phyloP scores from a whole-genome alignment of 2,329 filamentous ascomycete species.

The Colletotrichum eremochloae region DNA sequence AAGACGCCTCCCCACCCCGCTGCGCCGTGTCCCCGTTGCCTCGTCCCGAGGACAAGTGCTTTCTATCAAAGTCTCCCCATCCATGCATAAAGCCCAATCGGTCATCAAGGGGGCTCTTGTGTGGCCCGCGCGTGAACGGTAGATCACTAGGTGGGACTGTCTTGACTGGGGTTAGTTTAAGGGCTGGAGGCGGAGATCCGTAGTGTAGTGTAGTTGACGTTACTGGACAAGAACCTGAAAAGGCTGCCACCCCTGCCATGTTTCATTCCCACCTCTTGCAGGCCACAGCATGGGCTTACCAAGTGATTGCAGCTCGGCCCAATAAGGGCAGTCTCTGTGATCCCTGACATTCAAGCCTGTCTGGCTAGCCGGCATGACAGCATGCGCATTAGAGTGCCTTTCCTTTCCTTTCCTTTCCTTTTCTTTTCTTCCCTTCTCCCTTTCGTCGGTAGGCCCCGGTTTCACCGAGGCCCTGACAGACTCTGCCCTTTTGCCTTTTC shows the following conservation, averaged over 20 bases:
- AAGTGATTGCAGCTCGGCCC: conserved; percentile 15
- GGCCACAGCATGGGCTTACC: conserved; percentile 18
- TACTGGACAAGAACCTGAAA: conserved; percentile 15
- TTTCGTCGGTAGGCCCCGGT: conserved; percentile 43
- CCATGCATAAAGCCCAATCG: conserved; percentile 33
- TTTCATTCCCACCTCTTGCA: conserved; percentile 39
- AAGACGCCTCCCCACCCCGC: not conserved
- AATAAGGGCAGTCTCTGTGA: conserved; percentile 10
- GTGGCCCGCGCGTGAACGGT: conserved; percentile 35
- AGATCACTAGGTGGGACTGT: conserved; percentile 27
- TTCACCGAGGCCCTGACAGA: conserved; percentile 39
- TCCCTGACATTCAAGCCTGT: conserved; percentile 27
- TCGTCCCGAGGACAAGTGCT: conserved; percentile 33
- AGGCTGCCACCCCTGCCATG: conserved; percentile 32
- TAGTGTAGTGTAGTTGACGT: not conserved
- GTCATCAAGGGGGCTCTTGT: conserved; percentile 21
- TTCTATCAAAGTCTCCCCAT: conserved; percentile 33
- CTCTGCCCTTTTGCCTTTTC: not conserved
- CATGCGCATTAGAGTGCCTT: conserved; percentile 38
- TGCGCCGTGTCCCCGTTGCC: conserved; percentile 12
- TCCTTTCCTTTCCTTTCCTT: conserved; percentile 10
- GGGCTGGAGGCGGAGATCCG: conserved; percentile 2
- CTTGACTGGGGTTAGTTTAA: conserved; percentile 18
- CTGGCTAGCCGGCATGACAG: conserved; percentile 33
- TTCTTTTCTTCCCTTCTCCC: not conserved